Evolutionary conservation across 2,329 filamentous ascomycete genomes (phyloP).

Genomic region (Cercospora nicotianae): DNA sequence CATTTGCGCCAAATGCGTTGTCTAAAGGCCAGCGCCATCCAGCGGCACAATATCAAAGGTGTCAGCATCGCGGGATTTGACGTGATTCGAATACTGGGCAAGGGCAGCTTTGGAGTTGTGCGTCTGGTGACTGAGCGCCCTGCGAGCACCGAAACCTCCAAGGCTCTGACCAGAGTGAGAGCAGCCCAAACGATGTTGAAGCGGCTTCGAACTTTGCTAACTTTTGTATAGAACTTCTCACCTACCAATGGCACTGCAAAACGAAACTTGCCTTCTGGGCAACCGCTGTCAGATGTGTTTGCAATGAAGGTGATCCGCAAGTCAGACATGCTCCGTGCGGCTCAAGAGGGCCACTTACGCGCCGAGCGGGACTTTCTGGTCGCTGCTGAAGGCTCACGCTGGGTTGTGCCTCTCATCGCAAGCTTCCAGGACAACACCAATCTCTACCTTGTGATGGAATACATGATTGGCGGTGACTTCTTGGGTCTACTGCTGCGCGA

Average conservation of each 20-base stretch:
- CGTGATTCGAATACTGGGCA: constrained; percentile 77
- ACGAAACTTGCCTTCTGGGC: constrained; percentile 32
- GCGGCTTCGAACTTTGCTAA: background rate
- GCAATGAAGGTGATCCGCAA: constrained; percentile 98
- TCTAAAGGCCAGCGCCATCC: constrained; percentile 63
- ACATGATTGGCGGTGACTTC: constrained; percentile 96
- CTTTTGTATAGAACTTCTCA: constrained; percentile 19
- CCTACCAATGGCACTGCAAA: constrained; percentile 32
- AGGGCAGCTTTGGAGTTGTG: constrained; percentile 93
- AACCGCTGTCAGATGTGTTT: constrained; percentile 62
- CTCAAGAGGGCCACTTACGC: constrained; percentile 87
- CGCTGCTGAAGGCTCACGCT: constrained; percentile 79
- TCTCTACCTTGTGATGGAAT: constrained; percentile 95
- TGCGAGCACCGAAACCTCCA: background rate
- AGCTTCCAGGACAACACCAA: constrained; percentile 85
- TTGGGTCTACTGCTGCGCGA: constrained; percentile 81
- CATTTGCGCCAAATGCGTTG: constrained; percentile 72
- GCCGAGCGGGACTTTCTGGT: constrained; percentile 92
- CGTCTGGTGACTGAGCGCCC: constrained; percentile 69
- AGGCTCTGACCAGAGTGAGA: background rate
- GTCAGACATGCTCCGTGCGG: constrained; percentile 84
- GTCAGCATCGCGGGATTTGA: constrained; percentile 69
- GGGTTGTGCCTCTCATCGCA: constrained; percentile 83
- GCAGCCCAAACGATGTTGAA: background rate
- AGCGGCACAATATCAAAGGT: constrained; percentile 50